Evolutionary conservation across 208 protist species (phyloP).

Genomic region (Trypanosoma cruzi): DNA sequence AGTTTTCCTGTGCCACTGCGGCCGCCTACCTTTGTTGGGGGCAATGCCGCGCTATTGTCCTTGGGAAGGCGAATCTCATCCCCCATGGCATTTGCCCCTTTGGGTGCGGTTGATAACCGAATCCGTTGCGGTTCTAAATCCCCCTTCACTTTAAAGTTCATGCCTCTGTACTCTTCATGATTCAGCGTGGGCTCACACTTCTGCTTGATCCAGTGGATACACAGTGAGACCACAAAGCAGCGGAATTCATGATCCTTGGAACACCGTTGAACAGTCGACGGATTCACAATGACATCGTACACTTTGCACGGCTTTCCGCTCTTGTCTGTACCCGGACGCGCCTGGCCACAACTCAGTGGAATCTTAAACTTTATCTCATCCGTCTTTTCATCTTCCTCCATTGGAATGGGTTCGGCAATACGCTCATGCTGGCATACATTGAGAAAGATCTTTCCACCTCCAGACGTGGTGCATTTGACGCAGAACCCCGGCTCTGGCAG

Average conservation of each 20-base stretch:
- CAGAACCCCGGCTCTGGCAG: constrained; percentile 84
- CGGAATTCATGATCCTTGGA: constrained; percentile 80
- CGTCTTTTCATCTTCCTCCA: constrained; percentile 36
- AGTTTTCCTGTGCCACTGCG: constrained; percentile 51
- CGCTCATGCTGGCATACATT: constrained; percentile 88
- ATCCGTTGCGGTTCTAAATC: constrained; percentile 87
- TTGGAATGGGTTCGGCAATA: constrained; percentile 88
- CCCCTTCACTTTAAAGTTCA: constrained; percentile 90
- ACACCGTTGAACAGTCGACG: constrained; percentile 70
- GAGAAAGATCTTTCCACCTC: constrained; percentile 87
- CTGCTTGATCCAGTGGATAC: constrained; percentile 92
- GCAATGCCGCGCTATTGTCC: constrained; percentile 35
- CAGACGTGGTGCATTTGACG: constrained; percentile 72
- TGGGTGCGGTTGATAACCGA: constrained; percentile 53
- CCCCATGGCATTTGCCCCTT: constrained; percentile 70
- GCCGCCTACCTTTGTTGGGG: constrained; percentile 50
- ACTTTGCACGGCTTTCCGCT: constrained; percentile 84
- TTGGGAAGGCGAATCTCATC: constrained; percentile 85
- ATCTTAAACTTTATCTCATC: constrained; percentile 83
- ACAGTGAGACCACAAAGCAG: constrained; percentile 84
- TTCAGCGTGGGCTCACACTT: constrained; percentile 91
- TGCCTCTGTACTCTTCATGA: constrained; percentile 80
- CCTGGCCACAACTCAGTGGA: constrained; percentile 88
- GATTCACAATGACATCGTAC: constrained; percentile 93
- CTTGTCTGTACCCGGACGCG: constrained; percentile 84